These are phyloP conservation scores for Aspergillus nanangensis DNA, from an alignment of 495 filamentous ascomycete species.

Conservation along the genomic window DNA sequence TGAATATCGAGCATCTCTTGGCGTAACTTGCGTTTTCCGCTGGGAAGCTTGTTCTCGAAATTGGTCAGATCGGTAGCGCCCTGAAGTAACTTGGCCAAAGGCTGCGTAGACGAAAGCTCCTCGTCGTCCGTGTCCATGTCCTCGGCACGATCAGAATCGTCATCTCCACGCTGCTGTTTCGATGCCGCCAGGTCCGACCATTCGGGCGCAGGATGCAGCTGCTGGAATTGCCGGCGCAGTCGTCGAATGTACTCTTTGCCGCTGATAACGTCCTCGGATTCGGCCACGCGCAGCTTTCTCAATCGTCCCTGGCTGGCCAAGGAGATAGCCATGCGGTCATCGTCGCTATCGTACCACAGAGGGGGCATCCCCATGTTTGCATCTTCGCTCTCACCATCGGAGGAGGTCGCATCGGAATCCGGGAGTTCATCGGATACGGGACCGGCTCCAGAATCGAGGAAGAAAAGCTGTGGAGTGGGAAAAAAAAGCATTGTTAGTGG, in stretches of 20 bases:
- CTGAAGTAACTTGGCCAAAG: slow-evolving; percentile 75
- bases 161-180: slow-evolving; percentile 44
- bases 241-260: slow-evolving; percentile 81
- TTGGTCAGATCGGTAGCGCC: slow-evolving; percentile 55
- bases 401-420: slow-evolving; percentile 24
- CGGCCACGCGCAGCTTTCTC: slow-evolving; percentile 73
- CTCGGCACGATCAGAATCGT: slow-evolving; percentile 31
- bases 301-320: slow-evolving; percentile 67
- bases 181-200: slow-evolving; percentile 66
- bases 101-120: slow-evolving; percentile 60
- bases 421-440: slow-evolving; percentile 40
- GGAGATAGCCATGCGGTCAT: slow-evolving; percentile 80
- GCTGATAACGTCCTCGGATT: slow-evolving; percentile 78
- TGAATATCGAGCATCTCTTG: slow-evolving; percentile 87
- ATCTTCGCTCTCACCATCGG: slow-evolving; percentile 23
- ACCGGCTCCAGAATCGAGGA: slow-evolving; percentile 59
- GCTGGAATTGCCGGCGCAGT: slow-evolving; percentile 75
- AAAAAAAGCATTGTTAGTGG: too few relatives aligned
- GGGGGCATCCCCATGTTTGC: slow-evolving; percentile 34
- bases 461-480: slow-evolving; percentile 57
- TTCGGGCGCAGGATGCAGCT: slow-evolving; percentile 71
- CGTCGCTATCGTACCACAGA: slow-evolving; percentile 94
- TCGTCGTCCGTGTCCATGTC: slow-evolving; percentile 56
- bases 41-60: slow-evolving; percentile 30
- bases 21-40: slow-evolving; percentile 60